Conservation (phyloP, 768 basidiomycete genomes). For the Rhizopogon rudus region DNA sequence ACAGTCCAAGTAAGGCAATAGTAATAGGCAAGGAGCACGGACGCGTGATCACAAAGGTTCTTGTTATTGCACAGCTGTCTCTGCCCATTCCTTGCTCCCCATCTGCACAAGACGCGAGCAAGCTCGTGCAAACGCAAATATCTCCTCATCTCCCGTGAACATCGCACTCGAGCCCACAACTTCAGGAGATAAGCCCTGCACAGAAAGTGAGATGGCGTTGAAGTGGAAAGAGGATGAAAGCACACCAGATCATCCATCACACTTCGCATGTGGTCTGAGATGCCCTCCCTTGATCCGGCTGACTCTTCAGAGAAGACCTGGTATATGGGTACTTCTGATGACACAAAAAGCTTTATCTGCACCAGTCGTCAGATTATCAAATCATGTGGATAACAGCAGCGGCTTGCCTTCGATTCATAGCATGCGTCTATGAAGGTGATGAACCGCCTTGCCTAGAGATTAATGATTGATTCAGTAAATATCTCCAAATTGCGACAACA, state of each 20-base stretch:
- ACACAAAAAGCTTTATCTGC: slow-evolving; percentile 85
- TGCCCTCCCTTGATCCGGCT: slow-evolving; percentile 31
- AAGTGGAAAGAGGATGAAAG: slow-evolving; percentile 7
- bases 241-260: slow-evolving; percentile 94
- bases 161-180: slow-evolving; percentile 80
- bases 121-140: slow-evolving; percentile 95
- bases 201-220: slow-evolving; percentile 2
- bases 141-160: slow-evolving; percentile 94
- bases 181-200: slow-evolving; percentile 72
- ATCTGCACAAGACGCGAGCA: slow-evolving; percentile 84
- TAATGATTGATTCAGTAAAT: slow-evolving; percentile 1
- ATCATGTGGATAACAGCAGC: not conserved
- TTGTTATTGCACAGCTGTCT: slow-evolving; percentile 24
- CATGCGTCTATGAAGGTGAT: slow-evolving; percentile 98
- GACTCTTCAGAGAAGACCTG: slow-evolving; percentile 82
- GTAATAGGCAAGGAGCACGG: not conserved
- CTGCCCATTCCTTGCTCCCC: slow-evolving; percentile 87
- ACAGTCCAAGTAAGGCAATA: not conserved
- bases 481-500: slow-evolving; percentile 2
- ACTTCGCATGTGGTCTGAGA: slow-evolving; percentile 84
- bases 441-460: slow-evolving; percentile 82
- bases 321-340: slow-evolving; percentile 89
- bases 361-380: not conserved
- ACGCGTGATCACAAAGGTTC: not conserved
- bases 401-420: slow-evolving; percentile 78